Evolutionary conservation across 768 basidiomycete genomes (phyloP).

Genomic region (Xerocomellus intermedius): DNA sequence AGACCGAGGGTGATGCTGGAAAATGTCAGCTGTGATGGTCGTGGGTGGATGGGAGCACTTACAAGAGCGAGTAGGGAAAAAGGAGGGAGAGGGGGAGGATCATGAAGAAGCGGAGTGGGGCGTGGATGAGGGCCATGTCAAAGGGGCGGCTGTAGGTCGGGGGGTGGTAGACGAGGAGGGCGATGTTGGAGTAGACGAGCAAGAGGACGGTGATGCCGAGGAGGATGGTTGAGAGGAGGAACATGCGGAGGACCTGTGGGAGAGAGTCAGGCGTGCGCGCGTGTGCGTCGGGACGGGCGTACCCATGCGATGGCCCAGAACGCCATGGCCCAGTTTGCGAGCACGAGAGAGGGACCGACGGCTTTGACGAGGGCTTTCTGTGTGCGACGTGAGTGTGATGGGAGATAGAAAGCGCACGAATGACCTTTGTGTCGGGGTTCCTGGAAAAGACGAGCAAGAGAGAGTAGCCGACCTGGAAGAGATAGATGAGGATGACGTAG

Average conservation of each 20-base stretch:
- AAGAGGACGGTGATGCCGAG: slow-evolving; percentile 68
- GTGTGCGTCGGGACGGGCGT: background rate
- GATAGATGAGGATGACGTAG: slow-evolving; percentile 60
- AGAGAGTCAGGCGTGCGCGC: background rate
- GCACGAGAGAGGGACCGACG: slow-evolving; percentile 74
- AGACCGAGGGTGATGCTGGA: slow-evolving; percentile 68
- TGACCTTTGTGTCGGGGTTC: slow-evolving; percentile 79
- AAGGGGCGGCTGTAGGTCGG: slow-evolving; percentile 61
- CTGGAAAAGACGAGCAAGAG: slow-evolving; percentile 67
- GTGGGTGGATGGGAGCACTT: slow-evolving; percentile 1
- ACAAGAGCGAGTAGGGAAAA: slow-evolving; percentile 58
- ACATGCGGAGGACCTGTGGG: slow-evolving; percentile 65
- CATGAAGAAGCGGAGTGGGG: slow-evolving; percentile 72
- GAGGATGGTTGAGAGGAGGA: slow-evolving; percentile 71
- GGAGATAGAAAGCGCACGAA: background rate
- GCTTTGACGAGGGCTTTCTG: slow-evolving; percentile 71
- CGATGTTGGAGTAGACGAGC: slow-evolving; percentile 77
- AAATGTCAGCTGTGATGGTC: background rate
- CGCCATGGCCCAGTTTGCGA: slow-evolving; percentile 80
- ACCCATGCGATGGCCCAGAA: slow-evolving; percentile 81
- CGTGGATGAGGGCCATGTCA: slow-evolving; percentile 82
- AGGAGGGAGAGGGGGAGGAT: slow-evolving; percentile 50
- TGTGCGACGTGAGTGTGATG: background rate
- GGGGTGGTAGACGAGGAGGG: slow-evolving; percentile 69
- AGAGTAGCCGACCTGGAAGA: slow-evolving; percentile 81